A percentile compares a stretch with the other conserved stretches of the same genome.
phyloP scores from a whole-genome alignment of 2,329 filamentous ascomycete species.

The Xylaria sp. region DNA sequence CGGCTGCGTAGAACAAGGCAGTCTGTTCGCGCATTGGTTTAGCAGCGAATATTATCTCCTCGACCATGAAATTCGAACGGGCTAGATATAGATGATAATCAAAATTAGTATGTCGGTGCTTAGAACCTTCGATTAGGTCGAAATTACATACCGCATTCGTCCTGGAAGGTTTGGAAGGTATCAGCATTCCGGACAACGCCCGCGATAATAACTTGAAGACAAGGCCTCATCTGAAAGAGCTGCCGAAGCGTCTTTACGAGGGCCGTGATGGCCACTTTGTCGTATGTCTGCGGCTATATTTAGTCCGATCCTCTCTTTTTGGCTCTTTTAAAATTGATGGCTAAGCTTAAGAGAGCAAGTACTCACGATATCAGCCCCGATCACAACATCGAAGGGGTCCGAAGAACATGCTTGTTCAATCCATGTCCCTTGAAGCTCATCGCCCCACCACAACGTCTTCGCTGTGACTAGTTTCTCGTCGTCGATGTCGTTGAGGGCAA shows the following conservation, averaged over 20 bases:
- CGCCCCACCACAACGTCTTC: slow-evolving; percentile 52
- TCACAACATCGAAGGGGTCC: slow-evolving; percentile 47
- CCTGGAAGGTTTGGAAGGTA: slow-evolving; percentile 68
- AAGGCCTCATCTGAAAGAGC: slow-evolving; percentile 64
- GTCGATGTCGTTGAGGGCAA: slow-evolving; percentile 62
- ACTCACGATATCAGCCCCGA: slow-evolving; percentile 50
- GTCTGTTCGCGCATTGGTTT: slow-evolving; percentile 56
- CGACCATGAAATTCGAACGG: slow-evolving; percentile 50
- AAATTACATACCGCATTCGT: slow-evolving; percentile 65
- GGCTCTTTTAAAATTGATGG: no score
- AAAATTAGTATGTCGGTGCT: slow-evolving; percentile 6
- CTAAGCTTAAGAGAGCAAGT: background rate
- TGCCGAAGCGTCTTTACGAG: slow-evolving; percentile 65
- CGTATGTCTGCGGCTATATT: slow-evolving; percentile 64
- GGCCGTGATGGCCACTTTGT: slow-evolving; percentile 66
- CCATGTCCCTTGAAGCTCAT: slow-evolving; percentile 43
- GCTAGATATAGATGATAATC: slow-evolving; percentile 43
- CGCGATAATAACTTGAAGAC: slow-evolving; percentile 66
- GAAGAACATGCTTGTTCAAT: slow-evolving; percentile 42
- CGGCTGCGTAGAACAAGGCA: slow-evolving; percentile 58
- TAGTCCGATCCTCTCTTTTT: background rate
- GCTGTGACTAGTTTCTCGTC: slow-evolving; percentile 41
- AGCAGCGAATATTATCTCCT: slow-evolving; percentile 55
- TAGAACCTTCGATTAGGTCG: background rate
- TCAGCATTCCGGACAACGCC: slow-evolving; percentile 70